A percentile compares a stretch with the other conserved stretches of the same genome.
Evolutionary conservation across 106 monocot genomes (phyloP).

Genomic region (Posidonia australis): DNA sequence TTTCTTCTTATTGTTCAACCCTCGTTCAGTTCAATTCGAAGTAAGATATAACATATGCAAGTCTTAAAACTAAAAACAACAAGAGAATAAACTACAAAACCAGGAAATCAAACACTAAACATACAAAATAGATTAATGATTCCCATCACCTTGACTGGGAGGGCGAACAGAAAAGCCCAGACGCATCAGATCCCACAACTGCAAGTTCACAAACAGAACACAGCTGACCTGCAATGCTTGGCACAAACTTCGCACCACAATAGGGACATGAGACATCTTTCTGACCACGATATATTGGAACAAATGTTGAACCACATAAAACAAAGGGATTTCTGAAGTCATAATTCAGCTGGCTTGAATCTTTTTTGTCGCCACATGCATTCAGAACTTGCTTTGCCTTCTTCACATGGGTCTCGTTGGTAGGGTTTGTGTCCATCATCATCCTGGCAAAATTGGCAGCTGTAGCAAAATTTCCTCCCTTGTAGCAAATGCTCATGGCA

Average conservation of each 20-base stretch:
- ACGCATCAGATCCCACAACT: slow-evolving; percentile 65
- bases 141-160: slow-evolving; percentile 32
- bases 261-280: slow-evolving; percentile 70
- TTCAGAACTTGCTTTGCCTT: slow-evolving; percentile 55
- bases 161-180: slow-evolving; percentile 69
- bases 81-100: too few relatives aligned
- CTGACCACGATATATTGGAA: slow-evolving; percentile 90
- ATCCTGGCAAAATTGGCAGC: slow-evolving; percentile 73
- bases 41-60: too few relatives aligned
- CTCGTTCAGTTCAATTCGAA: too few relatives aligned
- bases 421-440: slow-evolving; percentile 64
- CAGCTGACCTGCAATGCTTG: slow-evolving; percentile 45
- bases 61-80: too few relatives aligned
- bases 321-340: slow-evolving; percentile 85
- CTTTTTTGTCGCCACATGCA: slow-evolving; percentile 40
- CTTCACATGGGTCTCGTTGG: slow-evolving; percentile 33
- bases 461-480: slow-evolving; percentile 51
- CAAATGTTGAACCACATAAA: slow-evolving; percentile 74
- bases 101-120: too few relatives aligned
- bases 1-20: too few relatives aligned
- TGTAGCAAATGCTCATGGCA: slow-evolving; percentile 68
- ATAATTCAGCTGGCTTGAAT: slow-evolving; percentile 52
- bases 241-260: slow-evolving; percentile 61
- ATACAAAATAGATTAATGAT: too few relatives aligned
- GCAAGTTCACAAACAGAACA: slow-evolving; percentile 83